Conservation (phyloP, 2,329 filamentous ascomycete species). For the Colletotrichum plurivorum region DNA sequence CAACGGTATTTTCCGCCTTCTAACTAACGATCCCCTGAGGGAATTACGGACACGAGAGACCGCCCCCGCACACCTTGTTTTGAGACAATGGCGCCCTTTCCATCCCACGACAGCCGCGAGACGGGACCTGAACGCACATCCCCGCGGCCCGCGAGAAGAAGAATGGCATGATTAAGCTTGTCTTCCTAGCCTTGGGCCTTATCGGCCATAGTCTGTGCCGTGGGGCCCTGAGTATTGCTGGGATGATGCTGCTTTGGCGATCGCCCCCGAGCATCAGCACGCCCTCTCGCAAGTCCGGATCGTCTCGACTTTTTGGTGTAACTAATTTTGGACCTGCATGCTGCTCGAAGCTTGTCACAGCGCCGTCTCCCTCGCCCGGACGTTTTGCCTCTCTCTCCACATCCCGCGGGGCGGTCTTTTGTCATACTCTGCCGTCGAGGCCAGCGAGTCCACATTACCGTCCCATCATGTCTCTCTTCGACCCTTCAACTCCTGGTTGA, state of each 20-base stretch:
- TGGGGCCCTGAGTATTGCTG: not conserved
- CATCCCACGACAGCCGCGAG: not conserved
- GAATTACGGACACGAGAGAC: not conserved
- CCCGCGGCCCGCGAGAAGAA: conserved; percentile 22
- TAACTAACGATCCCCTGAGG: not conserved
- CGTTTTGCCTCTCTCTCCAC: not conserved
- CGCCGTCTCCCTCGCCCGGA: conserved; percentile 5
- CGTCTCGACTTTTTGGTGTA: conserved; percentile 30
- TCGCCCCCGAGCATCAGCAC: conserved; percentile 9
- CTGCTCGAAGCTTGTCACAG: conserved; percentile 20
- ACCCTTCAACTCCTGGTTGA: too few relatives aligned
- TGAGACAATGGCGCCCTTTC: conserved; percentile 5
- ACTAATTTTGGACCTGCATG: conserved; percentile 29
- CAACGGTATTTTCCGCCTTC: not conserved
- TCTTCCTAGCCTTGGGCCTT: conserved; percentile 15
- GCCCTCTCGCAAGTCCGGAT: conserved; percentile 12
- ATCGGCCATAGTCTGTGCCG: not conserved
- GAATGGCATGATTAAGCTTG: conserved; percentile 35
- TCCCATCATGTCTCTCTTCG: not conserved
- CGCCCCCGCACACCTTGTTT: conserved; percentile 17
- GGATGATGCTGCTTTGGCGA: conserved; percentile 9
- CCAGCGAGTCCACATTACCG: not conserved
- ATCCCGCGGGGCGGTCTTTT: not conserved
- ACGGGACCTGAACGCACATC: conserved; percentile 18
- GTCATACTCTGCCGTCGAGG: not conserved